These are phyloP conservation scores for Coriaria nepalensis DNA, from an alignment of 306 rosid species.

Conservation along the genomic window DNA sequence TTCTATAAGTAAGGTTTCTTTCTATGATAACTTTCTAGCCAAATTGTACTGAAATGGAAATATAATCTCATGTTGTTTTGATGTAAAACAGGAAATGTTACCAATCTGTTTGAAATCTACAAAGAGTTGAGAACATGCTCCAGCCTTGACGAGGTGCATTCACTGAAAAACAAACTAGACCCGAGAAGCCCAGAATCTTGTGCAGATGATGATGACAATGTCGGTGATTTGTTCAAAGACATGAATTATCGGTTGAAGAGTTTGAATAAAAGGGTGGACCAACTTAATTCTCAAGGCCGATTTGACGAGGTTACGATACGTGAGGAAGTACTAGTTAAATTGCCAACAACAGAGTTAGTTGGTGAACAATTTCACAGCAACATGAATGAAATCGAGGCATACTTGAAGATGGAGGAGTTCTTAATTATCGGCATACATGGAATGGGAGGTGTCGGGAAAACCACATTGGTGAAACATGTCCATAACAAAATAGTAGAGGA, in stretches of 20 bases:
- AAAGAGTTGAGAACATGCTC: background rate
- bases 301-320: background rate
- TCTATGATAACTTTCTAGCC: too few relatives aligned
- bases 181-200: too few relatives aligned
- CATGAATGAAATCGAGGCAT: background rate
- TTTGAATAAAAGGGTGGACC: background rate
- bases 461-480: conserved; percentile 3
- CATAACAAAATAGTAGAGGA: conserved; percentile 5
- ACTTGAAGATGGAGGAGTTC: conserved; percentile 2
- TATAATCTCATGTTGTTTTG: too few relatives aligned
- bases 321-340: background rate
- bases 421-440: conserved; percentile 19
- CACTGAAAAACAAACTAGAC: background rate
- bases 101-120: background rate
- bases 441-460: conserved; percentile 16
- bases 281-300: background rate
- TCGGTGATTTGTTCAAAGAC: background rate
- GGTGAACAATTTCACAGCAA: background rate
- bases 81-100: too few relatives aligned
- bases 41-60: too few relatives aligned
- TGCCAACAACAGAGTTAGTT: background rate
- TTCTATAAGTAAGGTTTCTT: too few relatives aligned
- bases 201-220: too few relatives aligned
- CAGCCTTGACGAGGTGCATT: background rate
- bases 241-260: background rate